These are phyloP conservation scores for Cryptococcus wingfieldii DNA, from an alignment of 1,284 basidiomycete genomes.

Conservation along the genomic window DNA sequence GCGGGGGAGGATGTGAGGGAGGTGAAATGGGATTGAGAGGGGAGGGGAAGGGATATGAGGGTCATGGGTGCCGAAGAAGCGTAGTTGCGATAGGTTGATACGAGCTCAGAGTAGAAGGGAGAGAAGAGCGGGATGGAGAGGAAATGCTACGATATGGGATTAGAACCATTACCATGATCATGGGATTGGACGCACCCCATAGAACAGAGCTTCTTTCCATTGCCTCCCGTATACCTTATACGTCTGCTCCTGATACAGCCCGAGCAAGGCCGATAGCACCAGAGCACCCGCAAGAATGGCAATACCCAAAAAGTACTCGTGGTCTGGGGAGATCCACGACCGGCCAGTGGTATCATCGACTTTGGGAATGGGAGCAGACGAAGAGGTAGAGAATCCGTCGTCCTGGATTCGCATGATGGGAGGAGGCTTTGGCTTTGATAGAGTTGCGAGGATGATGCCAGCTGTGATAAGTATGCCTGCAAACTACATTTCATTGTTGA, in stretches of 20 bases:
- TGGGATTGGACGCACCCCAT: conserved; percentile 46
- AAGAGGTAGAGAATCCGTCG: not conserved
- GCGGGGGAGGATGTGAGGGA: not conserved
- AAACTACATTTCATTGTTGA: conserved; percentile 15
- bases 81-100: conserved; percentile 46
- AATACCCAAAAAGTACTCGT: conserved; percentile 66
- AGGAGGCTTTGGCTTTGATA: conserved; percentile 51
- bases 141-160: conserved; percentile 43
- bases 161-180: not conserved
- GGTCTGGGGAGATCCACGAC: conserved; percentile 13
- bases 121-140: conserved; percentile 72
- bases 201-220: conserved; percentile 92
- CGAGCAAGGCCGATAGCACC: conserved; percentile 74
- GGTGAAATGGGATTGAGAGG: not conserved
- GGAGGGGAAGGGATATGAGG: conserved; percentile 25
- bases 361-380: no score
- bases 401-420: not conserved
- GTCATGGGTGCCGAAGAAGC: conserved; percentile 33
- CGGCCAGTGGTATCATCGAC: not conserved
- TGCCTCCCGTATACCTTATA: conserved; percentile 63
- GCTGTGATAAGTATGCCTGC: conserved; percentile 74
- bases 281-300: conserved; percentile 69
- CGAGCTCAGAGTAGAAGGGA: conserved; percentile 59
- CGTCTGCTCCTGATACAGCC: conserved; percentile 79
- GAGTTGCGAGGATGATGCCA: conserved; percentile 77